Base-by-base conservation (phyloP, 257 asterid genomes). In the Nicotiana noctiflora region DNA sequence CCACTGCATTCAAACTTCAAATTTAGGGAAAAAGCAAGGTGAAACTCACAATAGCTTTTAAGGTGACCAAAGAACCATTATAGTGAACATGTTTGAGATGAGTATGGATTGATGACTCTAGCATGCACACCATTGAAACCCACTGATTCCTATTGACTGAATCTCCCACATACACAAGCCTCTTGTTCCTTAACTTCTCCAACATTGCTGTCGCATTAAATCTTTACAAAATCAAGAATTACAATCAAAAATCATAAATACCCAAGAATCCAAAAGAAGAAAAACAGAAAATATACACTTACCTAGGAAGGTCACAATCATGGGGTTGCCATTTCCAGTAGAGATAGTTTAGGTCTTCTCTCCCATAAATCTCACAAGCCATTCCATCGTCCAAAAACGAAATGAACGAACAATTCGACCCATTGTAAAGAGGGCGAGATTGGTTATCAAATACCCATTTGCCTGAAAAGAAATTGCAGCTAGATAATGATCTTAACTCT, bases 61-160 rank as follows among this genome's bases (percentile, higher is more conserved):
- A 86, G 61, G 82, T 84, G 59, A 65, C 79, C 40, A 86, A 82
- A 53, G 90, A 87, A 79, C 84, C 92, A 6, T 77, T 86, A 60
- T 46, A 59, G 9, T 65, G 68, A 51, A 88, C 79, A 10, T 79
- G 56, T 83, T 83, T 87, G 4, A 40, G 77, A 6, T 85, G 83
- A 21, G 86, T 81, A 13, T 86, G 83, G 37, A 87, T 82, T 31
- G 81, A 67, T 21, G 93, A 84, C 61, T 91, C 92, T 2, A 91
- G 76, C 46, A 93, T 68, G 83, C 97, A 93, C 29, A 89, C 90
- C 88, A 93, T 84, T 4, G 97, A 91, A 34, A 68, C 84, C 92
- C 93, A 91, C 81, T 91, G 97, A 44, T 90, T 90, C 76, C 91
- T 84, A 65, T 79, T 86, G 53, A 93, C 56, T 0, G 97, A 93